Evolutionary conservation across 306 rosid species (phyloP).

Genomic region (Inga oerstediana): DNA sequence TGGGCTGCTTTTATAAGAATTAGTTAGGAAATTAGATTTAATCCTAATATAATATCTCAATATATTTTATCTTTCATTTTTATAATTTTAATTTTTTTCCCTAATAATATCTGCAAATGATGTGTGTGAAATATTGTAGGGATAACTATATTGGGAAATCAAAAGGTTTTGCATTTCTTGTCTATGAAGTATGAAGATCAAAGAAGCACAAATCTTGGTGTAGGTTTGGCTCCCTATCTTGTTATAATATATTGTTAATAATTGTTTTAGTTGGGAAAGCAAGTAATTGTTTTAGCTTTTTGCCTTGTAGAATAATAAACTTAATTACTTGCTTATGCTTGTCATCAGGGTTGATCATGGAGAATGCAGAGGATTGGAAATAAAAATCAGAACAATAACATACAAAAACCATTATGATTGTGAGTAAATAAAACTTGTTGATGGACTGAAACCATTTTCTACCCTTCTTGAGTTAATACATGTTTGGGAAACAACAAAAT

Average conservation of each 20-base stretch:
- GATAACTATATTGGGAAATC: slow-evolving; percentile 90
- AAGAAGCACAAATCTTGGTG: slow-evolving; percentile 82
- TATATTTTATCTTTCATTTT: too few relatives aligned
- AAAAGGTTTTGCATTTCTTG: slow-evolving; percentile 84
- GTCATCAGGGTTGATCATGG: slow-evolving; percentile 46
- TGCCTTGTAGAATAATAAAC: neutral
- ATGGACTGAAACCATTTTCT: too few relatives aligned
- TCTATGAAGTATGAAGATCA: slow-evolving; percentile 71
- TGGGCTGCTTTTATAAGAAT: too few relatives aligned
- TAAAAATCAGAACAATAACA: too few relatives aligned
- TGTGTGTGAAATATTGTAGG: slow-evolving; percentile 61
- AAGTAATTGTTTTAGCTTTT: neutral
- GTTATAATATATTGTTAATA: neutral
- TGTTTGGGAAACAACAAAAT: too few relatives aligned
- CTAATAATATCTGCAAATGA: neutral
- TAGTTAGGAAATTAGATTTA: too few relatives aligned
- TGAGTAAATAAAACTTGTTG: too few relatives aligned
- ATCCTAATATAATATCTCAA: too few relatives aligned
- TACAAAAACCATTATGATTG: too few relatives aligned
- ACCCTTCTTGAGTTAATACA: too few relatives aligned
- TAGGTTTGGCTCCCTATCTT: slow-evolving; percentile 54
- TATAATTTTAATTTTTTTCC: neutral
- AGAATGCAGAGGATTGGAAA: too few relatives aligned
- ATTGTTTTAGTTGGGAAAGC: neutral
- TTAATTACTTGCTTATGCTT: slow-evolving; percentile 28